These are phyloP conservation scores for Penicillium paxilli DNA, from an alignment of 495 filamentous ascomycete species.

Conservation along the genomic window DNA sequence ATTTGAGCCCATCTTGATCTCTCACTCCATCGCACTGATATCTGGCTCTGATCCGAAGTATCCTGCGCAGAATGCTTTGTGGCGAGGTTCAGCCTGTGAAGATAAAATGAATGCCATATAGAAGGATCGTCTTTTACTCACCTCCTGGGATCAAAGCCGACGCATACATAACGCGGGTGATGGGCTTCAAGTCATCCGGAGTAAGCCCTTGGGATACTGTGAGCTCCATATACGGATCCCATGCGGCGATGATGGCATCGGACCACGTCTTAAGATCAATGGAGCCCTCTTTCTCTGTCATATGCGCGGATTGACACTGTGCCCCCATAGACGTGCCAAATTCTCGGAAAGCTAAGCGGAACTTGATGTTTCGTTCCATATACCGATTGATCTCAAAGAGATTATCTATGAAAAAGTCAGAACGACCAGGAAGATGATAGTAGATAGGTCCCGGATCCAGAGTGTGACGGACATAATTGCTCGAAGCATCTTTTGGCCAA, in stretches of 20 bases:
- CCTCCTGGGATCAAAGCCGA: constrained; percentile 62
- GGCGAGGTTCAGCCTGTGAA: background rate
- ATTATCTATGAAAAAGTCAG: constrained; percentile 27
- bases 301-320: constrained; percentile 45
- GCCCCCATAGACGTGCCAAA: constrained; percentile 62
- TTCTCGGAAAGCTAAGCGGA: constrained; percentile 62
- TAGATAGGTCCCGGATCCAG: background rate
- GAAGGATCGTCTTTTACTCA: constrained; percentile 32
- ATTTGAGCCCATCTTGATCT: background rate
- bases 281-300: constrained; percentile 40
- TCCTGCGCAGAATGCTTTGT: constrained; percentile 37
- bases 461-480: constrained; percentile 36
- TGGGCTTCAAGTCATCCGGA: constrained; percentile 54
- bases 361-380: constrained; percentile 38
- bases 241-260: constrained; percentile 49
- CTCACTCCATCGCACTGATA: background rate
- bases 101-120: background rate
- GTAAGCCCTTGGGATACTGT: constrained; percentile 27
- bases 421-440: background rate
- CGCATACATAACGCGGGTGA: constrained; percentile 67
- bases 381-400: constrained; percentile 43
- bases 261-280: constrained; percentile 40
- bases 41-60: constrained; percentile 39
- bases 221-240: constrained; percentile 50
- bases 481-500: constrained; percentile 46